Percentiles rank a stretch among this genome's conserved stretches.
phyloP scores from a whole-genome alignment of 2,329 filamentous ascomycete species.

The Colletotrichum brevisporum region DNA sequence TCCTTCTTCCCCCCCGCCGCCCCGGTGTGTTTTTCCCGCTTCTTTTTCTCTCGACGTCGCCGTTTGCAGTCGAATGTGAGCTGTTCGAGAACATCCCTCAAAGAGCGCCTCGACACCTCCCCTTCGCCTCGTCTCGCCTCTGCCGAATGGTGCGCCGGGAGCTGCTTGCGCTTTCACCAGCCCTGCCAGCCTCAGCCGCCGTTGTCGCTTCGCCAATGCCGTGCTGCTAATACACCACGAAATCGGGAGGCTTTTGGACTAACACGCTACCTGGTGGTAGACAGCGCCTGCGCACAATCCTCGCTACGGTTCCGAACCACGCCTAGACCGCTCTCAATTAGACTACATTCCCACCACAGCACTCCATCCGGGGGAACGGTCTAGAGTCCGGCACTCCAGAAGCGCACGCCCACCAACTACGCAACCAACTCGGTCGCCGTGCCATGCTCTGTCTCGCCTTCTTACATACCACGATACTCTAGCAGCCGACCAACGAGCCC shows the following conservation, averaged over 20 bases:
- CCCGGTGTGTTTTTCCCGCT: constrained; percentile 1
- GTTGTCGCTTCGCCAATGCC: constrained; percentile 18
- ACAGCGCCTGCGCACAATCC: constrained; percentile 17
- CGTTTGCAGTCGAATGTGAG: constrained; percentile 34
- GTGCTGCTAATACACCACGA: not conserved
- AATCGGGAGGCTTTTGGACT: constrained; percentile 26
- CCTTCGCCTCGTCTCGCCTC: constrained; percentile 12
- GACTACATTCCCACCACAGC: constrained; percentile 27
- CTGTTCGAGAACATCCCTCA: constrained; percentile 27
- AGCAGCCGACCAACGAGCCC: constrained; percentile 14
- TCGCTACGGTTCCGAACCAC: not conserved
- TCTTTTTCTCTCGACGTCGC: constrained; percentile 24
- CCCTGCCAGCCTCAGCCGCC: constrained; percentile 27
- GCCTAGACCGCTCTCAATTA: constrained; percentile 36
- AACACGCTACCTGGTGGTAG: constrained; percentile 10
- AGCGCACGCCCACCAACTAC: constrained; percentile 14
- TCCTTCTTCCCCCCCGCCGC: not conserved
- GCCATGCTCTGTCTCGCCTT: constrained; percentile 32
- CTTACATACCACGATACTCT: constrained; percentile 32
- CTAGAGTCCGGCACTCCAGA: constrained; percentile 28
- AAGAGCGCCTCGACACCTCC: constrained; percentile 7
- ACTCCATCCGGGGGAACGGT: constrained; percentile 31
- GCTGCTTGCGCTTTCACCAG: constrained; percentile 33
- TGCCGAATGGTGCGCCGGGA: constrained; percentile 13
- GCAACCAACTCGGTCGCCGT: constrained; percentile 20